phyloP scores from a whole-genome alignment of 139 green algal species.

The Pseudopediastrum boryanum region DNA sequence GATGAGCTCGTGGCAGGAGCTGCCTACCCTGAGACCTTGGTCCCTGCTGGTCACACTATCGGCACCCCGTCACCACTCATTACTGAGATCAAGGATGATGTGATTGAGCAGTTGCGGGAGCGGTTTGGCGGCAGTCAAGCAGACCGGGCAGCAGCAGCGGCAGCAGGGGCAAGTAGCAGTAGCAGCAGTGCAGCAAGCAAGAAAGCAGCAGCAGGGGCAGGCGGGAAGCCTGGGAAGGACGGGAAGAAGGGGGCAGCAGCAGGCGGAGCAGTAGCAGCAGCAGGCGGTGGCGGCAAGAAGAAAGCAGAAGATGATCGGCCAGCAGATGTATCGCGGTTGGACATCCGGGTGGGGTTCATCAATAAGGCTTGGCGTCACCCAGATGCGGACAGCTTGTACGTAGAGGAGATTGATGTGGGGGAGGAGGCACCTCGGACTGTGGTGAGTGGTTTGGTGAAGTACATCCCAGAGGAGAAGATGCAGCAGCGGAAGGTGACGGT shows the following conservation, averaged over 20 bases:
- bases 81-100: constrained; percentile 61
- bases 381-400: constrained; percentile 85
- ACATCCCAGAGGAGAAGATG: constrained; percentile 83
- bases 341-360: constrained; percentile 74
- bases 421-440: constrained; percentile 67
- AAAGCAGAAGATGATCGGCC: constrained; percentile 29
- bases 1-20: constrained; percentile 48
- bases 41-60: constrained; percentile 76
- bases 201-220: constrained; percentile 10
- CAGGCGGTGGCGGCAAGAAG: constrained; percentile 34
- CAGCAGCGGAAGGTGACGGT: constrained; percentile 72
- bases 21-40: constrained; percentile 52
- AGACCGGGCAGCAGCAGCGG: constrained; percentile 14
- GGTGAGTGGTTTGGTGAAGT: constrained; percentile 91
- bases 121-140: constrained; percentile 37
- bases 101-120: constrained; percentile 45
- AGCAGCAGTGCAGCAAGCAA: constrained; percentile 17
- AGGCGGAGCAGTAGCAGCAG: constrained; percentile 18
- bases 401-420: constrained; percentile 90
- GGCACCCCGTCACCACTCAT: constrained; percentile 65
- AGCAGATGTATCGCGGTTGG: constrained; percentile 66
- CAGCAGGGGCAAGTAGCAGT: constrained; percentile 27
- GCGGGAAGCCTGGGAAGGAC: too few relatives aligned
- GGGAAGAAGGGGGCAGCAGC: constrained; percentile 18
- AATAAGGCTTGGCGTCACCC: constrained; percentile 71